These are phyloP conservation scores for Pseudogymnoascus sp. DNA, from an alignment of 2,329 filamentous ascomycete genomes.

Conservation along the genomic window DNA sequence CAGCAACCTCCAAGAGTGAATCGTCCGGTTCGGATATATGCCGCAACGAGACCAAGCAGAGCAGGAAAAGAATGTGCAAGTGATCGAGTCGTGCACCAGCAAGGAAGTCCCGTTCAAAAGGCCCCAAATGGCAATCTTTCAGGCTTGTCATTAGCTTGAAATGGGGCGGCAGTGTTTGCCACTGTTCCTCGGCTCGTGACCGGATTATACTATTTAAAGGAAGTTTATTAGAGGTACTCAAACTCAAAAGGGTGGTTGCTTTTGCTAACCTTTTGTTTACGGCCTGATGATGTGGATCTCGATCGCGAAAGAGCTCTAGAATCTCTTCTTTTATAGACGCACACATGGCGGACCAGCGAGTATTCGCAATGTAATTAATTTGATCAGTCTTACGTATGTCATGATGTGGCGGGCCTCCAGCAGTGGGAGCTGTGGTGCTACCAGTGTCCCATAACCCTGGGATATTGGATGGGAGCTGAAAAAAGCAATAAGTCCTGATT, in stretches of 20 bases:
- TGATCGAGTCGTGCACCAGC: conserved; percentile 27
- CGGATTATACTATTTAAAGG: conserved; percentile 15
- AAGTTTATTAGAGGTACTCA: background rate
- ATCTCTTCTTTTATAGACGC: conserved; percentile 29
- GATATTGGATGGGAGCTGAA: conserved; percentile 26
- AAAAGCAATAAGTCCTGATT: conserved; percentile 34
- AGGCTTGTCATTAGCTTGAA: conserved; percentile 18
- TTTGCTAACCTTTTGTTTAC: conserved; percentile 15
- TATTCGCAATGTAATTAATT: conserved; percentile 19
- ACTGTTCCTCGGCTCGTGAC: conserved; percentile 19
- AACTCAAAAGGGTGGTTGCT: background rate
- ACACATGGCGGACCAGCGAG: conserved; percentile 27
- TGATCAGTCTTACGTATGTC: conserved; percentile 8
- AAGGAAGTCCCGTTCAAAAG: conserved; percentile 28
- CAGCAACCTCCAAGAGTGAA: conserved; percentile 22
- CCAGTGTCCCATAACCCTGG: conserved; percentile 1
- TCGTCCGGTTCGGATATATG: conserved; percentile 21
- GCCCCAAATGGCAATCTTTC: conserved; percentile 14
- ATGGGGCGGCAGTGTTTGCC: conserved; percentile 23
- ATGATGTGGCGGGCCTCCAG: conserved; percentile 14
- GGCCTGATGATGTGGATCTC: conserved; percentile 13
- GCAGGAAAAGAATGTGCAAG: conserved; percentile 28
- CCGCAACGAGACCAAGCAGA: conserved; percentile 21
- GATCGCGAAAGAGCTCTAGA: conserved; percentile 24
- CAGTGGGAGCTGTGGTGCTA: background rate